These are phyloP conservation scores for Colletotrichum tabaci DNA, from an alignment of 2,329 filamentous ascomycete species.

Conservation along the genomic window DNA sequence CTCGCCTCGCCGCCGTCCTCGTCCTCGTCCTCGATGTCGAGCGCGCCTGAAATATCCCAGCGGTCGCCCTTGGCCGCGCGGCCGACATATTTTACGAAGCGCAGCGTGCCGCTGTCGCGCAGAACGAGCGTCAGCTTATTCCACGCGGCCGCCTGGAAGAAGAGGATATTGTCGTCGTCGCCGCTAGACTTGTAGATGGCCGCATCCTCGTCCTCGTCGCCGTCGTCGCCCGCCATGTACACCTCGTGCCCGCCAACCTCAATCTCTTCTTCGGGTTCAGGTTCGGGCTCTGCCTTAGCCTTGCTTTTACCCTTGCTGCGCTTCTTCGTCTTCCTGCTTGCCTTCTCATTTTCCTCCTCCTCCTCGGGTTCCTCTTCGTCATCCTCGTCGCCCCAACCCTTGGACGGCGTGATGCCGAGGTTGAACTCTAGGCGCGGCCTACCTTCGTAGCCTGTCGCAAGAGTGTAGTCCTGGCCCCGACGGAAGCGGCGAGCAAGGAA, in stretches of 20 bases:
- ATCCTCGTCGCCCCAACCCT: slow-evolving; percentile 85
- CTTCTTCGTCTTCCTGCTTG: slow-evolving; percentile 50
- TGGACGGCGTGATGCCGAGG: slow-evolving; percentile 86
- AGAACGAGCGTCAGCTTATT: slow-evolving; percentile 93
- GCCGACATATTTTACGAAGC: slow-evolving; percentile 98
- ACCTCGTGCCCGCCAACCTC: slow-evolving; percentile 84
- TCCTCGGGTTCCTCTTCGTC: slow-evolving; percentile 63
- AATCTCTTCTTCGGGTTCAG: slow-evolving; percentile 46
- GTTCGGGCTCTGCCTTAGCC: slow-evolving; percentile 47
- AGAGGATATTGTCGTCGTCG: slow-evolving; percentile 81
- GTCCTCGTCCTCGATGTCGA: slow-evolving; percentile 76
- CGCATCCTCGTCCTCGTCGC: slow-evolving; percentile 73
- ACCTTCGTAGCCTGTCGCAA: slow-evolving; percentile 87
- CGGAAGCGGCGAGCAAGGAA: slow-evolving; percentile 90
- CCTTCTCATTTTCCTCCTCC: slow-evolving; percentile 54
- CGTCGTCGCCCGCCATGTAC: slow-evolving; percentile 93
- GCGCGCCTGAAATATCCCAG: slow-evolving; percentile 89
- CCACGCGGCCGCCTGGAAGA: slow-evolving; percentile 79
- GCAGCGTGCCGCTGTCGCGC: slow-evolving; percentile 86
- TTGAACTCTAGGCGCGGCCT: slow-evolving; percentile 89
- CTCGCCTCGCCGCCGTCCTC: slow-evolving; percentile 56
- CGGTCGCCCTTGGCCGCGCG: slow-evolving; percentile 86
- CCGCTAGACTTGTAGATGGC: slow-evolving; percentile 87
- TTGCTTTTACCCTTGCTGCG: slow-evolving; percentile 52
- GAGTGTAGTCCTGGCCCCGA: slow-evolving; percentile 89